Base-by-base conservation (phyloP, 2,329 filamentous ascomycete genomes). In the Alternaria alternata region DNA sequence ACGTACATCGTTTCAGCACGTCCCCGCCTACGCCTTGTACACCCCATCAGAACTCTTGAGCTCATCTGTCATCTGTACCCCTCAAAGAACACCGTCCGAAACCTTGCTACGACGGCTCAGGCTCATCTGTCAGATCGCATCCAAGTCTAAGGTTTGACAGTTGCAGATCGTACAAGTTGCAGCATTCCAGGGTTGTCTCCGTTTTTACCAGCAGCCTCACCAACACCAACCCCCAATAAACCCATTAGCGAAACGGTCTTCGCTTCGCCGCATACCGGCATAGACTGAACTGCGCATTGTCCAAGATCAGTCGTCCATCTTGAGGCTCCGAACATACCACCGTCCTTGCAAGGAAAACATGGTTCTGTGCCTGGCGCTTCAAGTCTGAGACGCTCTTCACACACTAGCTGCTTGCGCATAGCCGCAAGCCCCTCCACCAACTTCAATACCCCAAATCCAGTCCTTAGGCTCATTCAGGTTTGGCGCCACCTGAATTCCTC, bases 351-450 rank as follows among this genome's bases (percentile, higher is more conserved):
- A 66, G 62, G 54, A 66, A 66, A 75, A 69, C 68, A 78, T 78
- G 75, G 49, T 77, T 74, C 59, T 67, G 65, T 74, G 74, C 72
- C 72, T 76, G 65, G 67, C 75, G 75, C 74, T 77, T 74, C 75
- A 77, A 68, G 68, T 74, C 71, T 78, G 76, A 78, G 74, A 78
- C 76, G 71, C 68, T 72, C 71, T 70, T 78, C 74, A 72, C 65
- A 78, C 76, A 74, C 61, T 68, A 66, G 69, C 66, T 69, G 68
- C 67, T 60, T 64, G 65, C 64, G 71, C 74, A 75, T 76, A 70
- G 69, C 63, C 60, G 61, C 62, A 53, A 64, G 57, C 68, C 64
- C 67, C 65, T 64, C 61, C 48, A 55, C 58, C 59, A 60, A 62
- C 62, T 64, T 68, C 66, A 51, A 59, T 58, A 61, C 61, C 53